These are phyloP conservation scores for Digitaria exilis DNA, from an alignment of 202 grass and related monocot species.

Conservation along the genomic window DNA sequence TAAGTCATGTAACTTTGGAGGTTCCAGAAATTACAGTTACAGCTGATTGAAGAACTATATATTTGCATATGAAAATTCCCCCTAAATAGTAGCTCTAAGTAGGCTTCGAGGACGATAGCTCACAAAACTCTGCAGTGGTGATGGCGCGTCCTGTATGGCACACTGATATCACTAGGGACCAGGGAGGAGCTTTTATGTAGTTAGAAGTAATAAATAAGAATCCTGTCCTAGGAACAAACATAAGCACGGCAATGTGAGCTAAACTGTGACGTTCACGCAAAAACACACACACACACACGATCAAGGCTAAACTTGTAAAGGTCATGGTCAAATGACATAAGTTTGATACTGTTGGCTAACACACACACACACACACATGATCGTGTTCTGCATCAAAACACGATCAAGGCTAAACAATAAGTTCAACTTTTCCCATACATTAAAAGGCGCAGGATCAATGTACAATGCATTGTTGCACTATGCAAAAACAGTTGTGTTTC, in stretches of 20 bases:
- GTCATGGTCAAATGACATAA: background rate
- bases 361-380: too few relatives aligned
- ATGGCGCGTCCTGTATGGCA: background rate
- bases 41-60: background rate
- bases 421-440: background rate
- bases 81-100: background rate
- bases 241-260: background rate
- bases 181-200: background rate
- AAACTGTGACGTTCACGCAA: background rate
- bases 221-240: background rate
- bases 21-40: background rate
- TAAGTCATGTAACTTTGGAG: slow-evolving; percentile 1
- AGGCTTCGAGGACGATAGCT: background rate
- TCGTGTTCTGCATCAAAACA: background rate
- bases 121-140: background rate
- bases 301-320: too few relatives aligned
- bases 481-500: background rate
- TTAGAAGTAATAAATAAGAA: background rate
- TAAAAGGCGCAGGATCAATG: background rate
- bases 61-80: background rate
- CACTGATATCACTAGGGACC: background rate
- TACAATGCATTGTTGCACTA: background rate
- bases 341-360: background rate
- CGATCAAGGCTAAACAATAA: background rate
- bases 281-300: too few relatives aligned